A percentile compares a stretch with the other conserved stretches of the same genome.
phyloP scores from a whole-genome alignment of 768 basidiomycete genomes.

The Tricholoma saponaceum region DNA sequence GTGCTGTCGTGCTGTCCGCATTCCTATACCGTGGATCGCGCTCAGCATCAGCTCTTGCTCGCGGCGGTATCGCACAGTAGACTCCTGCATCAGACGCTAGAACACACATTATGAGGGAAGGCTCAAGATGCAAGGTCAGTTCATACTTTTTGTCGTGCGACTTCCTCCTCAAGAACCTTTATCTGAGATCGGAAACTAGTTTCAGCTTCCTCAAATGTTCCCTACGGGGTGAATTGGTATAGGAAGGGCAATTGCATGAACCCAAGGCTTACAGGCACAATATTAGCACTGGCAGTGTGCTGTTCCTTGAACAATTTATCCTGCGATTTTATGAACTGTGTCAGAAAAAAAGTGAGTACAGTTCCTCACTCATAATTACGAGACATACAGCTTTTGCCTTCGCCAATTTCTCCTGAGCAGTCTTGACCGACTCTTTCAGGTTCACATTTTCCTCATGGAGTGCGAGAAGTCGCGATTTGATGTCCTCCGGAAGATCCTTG shows the following conservation, averaged over 20 bases:
- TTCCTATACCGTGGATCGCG: slow-evolving; percentile 67
- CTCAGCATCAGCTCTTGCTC: slow-evolving; percentile 84
- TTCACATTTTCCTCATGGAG: slow-evolving; percentile 76
- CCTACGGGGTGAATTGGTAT: slow-evolving; percentile 24
- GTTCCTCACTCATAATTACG: background rate
- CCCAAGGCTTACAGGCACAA: slow-evolving; percentile 37
- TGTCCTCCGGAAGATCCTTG: slow-evolving; percentile 77
- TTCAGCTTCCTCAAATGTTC: slow-evolving; percentile 71
- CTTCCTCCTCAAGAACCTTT: slow-evolving; percentile 60
- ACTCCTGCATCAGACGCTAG: slow-evolving; percentile 51
- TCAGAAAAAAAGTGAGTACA: background rate
- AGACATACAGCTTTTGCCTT: slow-evolving; percentile 69
- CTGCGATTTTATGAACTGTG: slow-evolving; percentile 89
- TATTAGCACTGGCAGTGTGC: slow-evolving; percentile 52
- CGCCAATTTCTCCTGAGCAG: slow-evolving; percentile 66
- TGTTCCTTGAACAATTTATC: slow-evolving; percentile 87
- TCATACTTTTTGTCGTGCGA: slow-evolving; percentile 51
- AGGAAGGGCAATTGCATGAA: background rate
- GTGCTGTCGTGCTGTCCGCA: slow-evolving; percentile 59
- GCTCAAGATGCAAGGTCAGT: background rate
- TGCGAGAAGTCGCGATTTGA: slow-evolving; percentile 67
- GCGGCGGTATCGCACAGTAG: slow-evolving; percentile 55
- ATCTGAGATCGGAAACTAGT: slow-evolving; percentile 61
- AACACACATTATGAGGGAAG: background rate
- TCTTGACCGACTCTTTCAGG: slow-evolving; percentile 69